Evolutionary conservation across 1,139 yeast genomes (phyloP).

Genomic region (Suhomyces bokatorum): DNA sequence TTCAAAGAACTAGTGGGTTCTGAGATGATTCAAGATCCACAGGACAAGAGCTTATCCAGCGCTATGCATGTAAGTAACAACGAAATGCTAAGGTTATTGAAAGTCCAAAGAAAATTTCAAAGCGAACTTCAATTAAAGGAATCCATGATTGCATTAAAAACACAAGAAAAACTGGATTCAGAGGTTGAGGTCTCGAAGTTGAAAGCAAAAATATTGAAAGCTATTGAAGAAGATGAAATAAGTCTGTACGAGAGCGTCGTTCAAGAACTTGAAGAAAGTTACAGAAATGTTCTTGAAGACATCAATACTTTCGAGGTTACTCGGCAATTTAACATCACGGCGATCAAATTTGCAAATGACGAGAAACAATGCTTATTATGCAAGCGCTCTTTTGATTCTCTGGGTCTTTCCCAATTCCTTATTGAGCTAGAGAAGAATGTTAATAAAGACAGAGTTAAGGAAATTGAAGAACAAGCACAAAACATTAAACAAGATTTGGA

Average conservation of each 20-base stretch:
- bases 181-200: constrained; percentile 20
- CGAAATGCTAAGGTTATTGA: constrained; percentile 10
- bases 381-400: constrained; percentile 55
- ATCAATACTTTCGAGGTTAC: constrained; percentile 67
- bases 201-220: constrained; percentile 25
- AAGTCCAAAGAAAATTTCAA: constrained; percentile 6
- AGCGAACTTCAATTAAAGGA: neutral
- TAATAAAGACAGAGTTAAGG: constrained; percentile 36
- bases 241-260: constrained; percentile 50
- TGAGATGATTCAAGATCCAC: constrained; percentile 10
- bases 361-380: constrained; percentile 66
- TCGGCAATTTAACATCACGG: constrained; percentile 60
- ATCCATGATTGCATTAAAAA: constrained; percentile 17
- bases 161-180: constrained; percentile 14
- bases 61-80: constrained; percentile 18
- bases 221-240: constrained; percentile 47
- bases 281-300: constrained; percentile 58
- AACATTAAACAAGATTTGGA: constrained; percentile 34
- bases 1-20: constrained; percentile 20
- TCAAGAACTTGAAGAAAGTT: constrained; percentile 60
- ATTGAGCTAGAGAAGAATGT: constrained; percentile 39
- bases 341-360: constrained; percentile 58
- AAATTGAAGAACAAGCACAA: constrained; percentile 36
- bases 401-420: constrained; percentile 34
- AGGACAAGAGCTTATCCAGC: constrained; percentile 28